A percentile compares a stretch with the other conserved stretches of the same genome.
These are phyloP conservation scores for Sphagnum magellanicum DNA, from an alignment of 228 moss, liverwort and hornwort genomes.

Conservation along the genomic window DNA sequence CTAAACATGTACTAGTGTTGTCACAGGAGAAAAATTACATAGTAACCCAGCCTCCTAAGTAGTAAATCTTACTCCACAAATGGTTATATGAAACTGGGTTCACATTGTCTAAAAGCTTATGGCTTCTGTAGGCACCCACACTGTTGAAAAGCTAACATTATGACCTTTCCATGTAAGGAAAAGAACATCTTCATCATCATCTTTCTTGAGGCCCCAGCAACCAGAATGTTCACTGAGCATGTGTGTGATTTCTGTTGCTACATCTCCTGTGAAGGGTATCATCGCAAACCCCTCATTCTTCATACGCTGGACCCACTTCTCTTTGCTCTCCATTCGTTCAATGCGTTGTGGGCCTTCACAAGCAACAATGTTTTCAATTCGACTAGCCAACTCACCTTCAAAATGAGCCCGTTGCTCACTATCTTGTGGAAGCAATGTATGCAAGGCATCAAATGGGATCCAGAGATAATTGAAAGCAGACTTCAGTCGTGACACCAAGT, in stretches of 20 bases:
- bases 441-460: slow-evolving; percentile 52
- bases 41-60: no score
- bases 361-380: slow-evolving; percentile 44
- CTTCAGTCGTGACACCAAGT: slow-evolving; percentile 28
- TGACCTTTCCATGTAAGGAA: slow-evolving; percentile 73
- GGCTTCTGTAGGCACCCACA: slow-evolving; percentile 30
- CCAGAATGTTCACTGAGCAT: slow-evolving; percentile 85
- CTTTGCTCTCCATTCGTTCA: slow-evolving; percentile 44
- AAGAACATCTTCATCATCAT: slow-evolving; percentile 66
- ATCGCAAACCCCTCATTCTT: slow-evolving; percentile 26
- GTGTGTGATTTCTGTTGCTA: slow-evolving; percentile 47
- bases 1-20: no score
- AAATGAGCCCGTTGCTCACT: slow-evolving; percentile 38
- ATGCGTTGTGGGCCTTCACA: slow-evolving; percentile 32
- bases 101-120: background rate
- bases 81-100: no score
- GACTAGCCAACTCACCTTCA: slow-evolving; percentile 34
- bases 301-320: slow-evolving; percentile 44
- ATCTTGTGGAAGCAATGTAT: slow-evolving; percentile 34
- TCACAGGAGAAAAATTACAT: no score
- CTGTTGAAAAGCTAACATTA: slow-evolving; percentile 47
- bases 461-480: slow-evolving; percentile 52
- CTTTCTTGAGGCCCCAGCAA: slow-evolving; percentile 70
- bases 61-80: no score
- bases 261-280: slow-evolving; percentile 36